These are phyloP conservation scores for Trichomonas tenax DNA, from an alignment of 208 protist genomes.

Conservation along the genomic window DNA sequence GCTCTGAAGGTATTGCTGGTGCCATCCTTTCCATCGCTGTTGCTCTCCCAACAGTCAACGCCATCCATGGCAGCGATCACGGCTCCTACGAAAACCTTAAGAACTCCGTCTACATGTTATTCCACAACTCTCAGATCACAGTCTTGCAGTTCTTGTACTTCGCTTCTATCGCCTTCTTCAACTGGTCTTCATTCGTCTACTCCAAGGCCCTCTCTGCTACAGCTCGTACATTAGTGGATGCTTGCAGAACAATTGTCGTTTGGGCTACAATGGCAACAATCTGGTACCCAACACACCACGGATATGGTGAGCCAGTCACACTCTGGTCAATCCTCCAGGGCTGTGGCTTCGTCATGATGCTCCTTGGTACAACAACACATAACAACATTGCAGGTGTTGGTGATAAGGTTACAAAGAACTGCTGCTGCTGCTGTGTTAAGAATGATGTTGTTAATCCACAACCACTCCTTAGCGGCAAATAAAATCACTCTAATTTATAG, in stretches of 20 bases:
- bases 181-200: constrained; percentile 7
- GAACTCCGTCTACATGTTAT: neutral
- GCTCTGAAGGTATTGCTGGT: neutral
- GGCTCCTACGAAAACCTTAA: neutral
- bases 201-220: neutral
- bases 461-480: neutral
- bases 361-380: neutral
- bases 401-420: neutral
- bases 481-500: too few species aligned
- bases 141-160: neutral
- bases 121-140: neutral
- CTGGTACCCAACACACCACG: neutral
- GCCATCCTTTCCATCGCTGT: neutral
- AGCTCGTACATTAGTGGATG: neutral
- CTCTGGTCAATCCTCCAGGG: neutral
- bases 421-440: neutral
- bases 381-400: neutral
- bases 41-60: neutral
- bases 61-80: neutral
- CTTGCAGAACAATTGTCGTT: neutral
- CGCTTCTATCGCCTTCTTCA: neutral
- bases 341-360: neutral
- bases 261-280: neutral
- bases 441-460: neutral
- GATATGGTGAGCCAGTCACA: neutral